A percentile compares a stretch with the other conserved stretches of the same genome.
Conservation (phyloP, 2,329 filamentous ascomycete species). For the Diaporthe nobilis region DNA sequence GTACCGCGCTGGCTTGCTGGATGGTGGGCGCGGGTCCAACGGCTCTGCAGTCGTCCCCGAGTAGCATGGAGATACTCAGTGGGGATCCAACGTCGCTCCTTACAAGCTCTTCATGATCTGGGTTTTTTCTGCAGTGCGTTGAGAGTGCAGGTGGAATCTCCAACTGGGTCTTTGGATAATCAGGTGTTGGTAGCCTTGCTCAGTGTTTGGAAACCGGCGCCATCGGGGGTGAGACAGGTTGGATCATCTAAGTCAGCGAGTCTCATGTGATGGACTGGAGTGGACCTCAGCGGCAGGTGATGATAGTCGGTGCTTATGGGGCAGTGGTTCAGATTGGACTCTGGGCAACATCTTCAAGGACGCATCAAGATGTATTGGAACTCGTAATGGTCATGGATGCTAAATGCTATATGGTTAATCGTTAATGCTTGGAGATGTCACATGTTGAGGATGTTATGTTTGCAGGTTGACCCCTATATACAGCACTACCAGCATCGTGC, state of each 20-base stretch:
- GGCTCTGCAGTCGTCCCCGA: slow-evolving; percentile 1
- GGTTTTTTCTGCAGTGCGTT: too few species aligned
- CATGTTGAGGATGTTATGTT: not conserved
- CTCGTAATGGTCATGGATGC: not conserved
- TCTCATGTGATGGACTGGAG: not conserved
- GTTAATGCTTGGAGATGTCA: not conserved
- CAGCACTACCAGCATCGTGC: not conserved
- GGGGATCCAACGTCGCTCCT: too few species aligned
- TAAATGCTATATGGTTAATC: not conserved
- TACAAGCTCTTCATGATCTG: too few species aligned
- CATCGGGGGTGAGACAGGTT: too few species aligned
- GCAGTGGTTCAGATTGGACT: not conserved
- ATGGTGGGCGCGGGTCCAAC: not conserved
- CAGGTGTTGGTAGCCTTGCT: not conserved
- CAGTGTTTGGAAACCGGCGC: not conserved
- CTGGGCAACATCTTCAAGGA: too few species aligned
- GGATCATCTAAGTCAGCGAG: not conserved
- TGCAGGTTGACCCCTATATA: not conserved
- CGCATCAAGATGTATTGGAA: not conserved
- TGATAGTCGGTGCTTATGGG: not conserved
- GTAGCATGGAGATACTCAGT: not conserved
- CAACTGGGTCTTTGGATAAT: too few species aligned
- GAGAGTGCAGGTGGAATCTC: too few species aligned
- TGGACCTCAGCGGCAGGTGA: not conserved
- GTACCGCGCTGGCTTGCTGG: slow-evolving; percentile 31